Evolutionary conservation across 176 grass and related monocot genomes (phyloP).

Genomic region (Bonia amplexicaulis): DNA sequence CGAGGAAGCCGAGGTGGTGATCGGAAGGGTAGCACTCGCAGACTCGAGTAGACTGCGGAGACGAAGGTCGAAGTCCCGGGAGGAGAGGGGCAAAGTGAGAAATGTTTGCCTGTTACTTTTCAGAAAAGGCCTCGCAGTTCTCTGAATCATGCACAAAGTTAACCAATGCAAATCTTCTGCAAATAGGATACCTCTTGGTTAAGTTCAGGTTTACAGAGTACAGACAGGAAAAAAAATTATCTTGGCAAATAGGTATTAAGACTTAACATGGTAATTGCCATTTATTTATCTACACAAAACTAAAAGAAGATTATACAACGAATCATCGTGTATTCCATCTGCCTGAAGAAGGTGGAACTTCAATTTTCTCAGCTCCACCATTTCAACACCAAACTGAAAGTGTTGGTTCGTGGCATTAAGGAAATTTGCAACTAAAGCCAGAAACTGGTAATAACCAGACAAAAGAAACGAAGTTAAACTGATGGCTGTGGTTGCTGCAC

Average conservation of each 20-base stretch:
- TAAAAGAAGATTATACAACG: background rate
- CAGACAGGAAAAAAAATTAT: background rate
- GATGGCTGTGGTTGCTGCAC: background rate
- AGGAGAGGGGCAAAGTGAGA: too few relatives aligned
- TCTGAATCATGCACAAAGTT: too few relatives aligned
- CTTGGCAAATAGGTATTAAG: background rate
- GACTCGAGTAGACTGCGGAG: too few relatives aligned
- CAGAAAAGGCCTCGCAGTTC: too few relatives aligned
- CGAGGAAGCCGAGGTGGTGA: too few relatives aligned
- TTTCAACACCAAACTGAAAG: background rate
- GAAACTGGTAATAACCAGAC: background rate
- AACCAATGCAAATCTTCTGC: background rate
- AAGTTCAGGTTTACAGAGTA: background rate
- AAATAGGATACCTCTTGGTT: background rate
- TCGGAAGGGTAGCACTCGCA: too few relatives aligned
- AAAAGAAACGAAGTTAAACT: background rate
- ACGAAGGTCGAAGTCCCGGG: too few relatives aligned
- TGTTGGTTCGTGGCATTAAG: background rate
- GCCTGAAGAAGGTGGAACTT: background rate
- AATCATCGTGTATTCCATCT: background rate
- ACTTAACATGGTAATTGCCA: background rate
- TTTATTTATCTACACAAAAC: background rate
- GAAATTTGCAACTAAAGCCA: background rate
- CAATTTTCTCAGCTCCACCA: background rate
- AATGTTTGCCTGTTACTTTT: too few relatives aligned